A percentile compares a stretch with the other conserved stretches of the same genome.
These are phyloP conservation scores for Globisporangium polare DNA, from an alignment of 352 stramenopile species.

Conservation along the genomic window DNA sequence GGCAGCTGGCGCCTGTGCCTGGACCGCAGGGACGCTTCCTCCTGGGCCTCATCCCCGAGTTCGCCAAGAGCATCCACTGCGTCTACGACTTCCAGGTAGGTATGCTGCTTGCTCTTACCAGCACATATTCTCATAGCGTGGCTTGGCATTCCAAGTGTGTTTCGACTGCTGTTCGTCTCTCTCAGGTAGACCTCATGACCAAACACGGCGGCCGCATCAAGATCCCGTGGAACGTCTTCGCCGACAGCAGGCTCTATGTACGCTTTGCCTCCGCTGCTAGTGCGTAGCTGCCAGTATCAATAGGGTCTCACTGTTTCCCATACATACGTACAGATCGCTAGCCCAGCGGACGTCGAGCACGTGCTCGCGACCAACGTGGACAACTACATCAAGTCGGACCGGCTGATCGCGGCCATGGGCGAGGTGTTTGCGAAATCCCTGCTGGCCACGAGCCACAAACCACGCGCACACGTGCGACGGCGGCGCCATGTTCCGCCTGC, in stretches of 20 bases:
- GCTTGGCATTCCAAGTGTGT: no score
- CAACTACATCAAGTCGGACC: no score
- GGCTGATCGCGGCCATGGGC: background rate
- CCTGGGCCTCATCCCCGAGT: constrained; percentile 10
- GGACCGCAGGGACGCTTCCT: constrained; percentile 8
- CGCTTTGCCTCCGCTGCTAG: no score
- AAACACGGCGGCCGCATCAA: background rate
- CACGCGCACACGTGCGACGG: no score
- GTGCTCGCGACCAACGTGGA: no score
- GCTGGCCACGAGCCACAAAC: background rate
- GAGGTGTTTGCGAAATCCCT: background rate
- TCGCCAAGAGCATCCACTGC: constrained; percentile 12
- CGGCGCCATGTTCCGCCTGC: no score
- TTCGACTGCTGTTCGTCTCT: background rate
- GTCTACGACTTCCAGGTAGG: constrained; percentile 17
- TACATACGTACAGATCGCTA: no score
- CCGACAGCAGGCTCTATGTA: background rate
- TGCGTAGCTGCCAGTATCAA: no score
- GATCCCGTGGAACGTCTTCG: background rate
- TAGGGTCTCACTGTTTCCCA: no score
- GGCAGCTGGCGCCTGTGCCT: constrained; percentile 6
- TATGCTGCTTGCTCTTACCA: background rate
- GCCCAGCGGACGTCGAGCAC: no score
- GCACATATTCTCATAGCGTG: background rate
- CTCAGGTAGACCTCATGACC: background rate